Percentiles rank a stretch among this genome's conserved stretches.
Evolutionary conservation across 2,329 filamentous ascomycete genomes (phyloP).

Genomic region (Cladosporium sp.): DNA sequence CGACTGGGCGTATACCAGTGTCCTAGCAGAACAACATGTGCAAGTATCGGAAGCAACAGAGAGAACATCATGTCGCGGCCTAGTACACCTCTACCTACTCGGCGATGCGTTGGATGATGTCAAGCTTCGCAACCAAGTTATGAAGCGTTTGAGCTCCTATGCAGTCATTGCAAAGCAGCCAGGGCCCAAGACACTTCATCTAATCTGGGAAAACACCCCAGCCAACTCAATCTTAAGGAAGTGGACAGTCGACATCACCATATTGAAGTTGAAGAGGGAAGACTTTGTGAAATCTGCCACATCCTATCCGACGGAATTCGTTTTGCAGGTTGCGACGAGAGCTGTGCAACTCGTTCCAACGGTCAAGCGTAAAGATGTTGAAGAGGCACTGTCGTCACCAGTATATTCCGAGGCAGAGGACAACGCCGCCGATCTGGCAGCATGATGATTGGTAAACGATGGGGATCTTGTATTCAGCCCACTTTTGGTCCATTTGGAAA

Average conservation of each 20-base stretch:
- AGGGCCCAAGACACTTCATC: background rate
- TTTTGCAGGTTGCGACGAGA: background rate
- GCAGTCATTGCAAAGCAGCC: no score
- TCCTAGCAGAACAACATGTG: background rate
- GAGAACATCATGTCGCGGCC: background rate
- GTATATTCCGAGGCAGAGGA: background rate
- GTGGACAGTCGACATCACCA: background rate
- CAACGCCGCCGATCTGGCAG: background rate
- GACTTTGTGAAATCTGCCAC: background rate
- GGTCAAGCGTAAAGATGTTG: background rate
- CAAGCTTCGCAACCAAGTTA: background rate
- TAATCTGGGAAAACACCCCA: background rate
- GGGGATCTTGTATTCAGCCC: no score
- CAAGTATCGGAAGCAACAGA: no score
- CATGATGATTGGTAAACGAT: background rate
- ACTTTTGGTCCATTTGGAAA: background rate
- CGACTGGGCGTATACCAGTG: conserved; percentile 13
- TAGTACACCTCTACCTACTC: background rate
- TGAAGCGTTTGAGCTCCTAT: background rate
- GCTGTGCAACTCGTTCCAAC: background rate
- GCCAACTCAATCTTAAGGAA: background rate
- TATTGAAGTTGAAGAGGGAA: background rate
- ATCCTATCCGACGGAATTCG: background rate
- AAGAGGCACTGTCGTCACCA: background rate
- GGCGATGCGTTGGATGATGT: background rate